Evolutionary conservation across 805 yeast genomes (phyloP).

Genomic region (Cyberlindnera mississippiensis): DNA sequence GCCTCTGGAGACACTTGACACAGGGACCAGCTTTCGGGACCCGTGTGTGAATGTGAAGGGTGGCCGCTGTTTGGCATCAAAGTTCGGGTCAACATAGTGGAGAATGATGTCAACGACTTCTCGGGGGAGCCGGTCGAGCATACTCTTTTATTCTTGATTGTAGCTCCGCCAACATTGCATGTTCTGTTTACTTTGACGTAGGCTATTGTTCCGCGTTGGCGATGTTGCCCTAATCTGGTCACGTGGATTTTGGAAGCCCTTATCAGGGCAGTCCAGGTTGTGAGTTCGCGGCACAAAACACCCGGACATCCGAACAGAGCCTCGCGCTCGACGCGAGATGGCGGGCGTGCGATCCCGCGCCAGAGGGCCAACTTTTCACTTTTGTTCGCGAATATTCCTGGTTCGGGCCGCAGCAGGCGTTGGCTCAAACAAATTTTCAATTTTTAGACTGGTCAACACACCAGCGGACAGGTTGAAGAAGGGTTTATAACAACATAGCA

Average conservation of each 20-base stretch:
- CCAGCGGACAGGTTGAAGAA: constrained; percentile 19
- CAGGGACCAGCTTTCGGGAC: constrained; percentile 1
- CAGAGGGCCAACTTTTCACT: constrained; percentile 4
- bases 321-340: not conserved
- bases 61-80: constrained; percentile 8
- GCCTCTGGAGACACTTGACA: constrained; percentile 13
- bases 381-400: constrained; percentile 7
- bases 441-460: constrained; percentile 18
- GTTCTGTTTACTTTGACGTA: not conserved
- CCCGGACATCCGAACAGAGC: constrained; percentile 5
- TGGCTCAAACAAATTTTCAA: constrained; percentile 17
- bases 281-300: not conserved
- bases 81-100: not conserved
- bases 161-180: not conserved
- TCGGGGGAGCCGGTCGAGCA: constrained; percentile 14
- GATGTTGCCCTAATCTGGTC: constrained; percentile 3
- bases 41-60: constrained; percentile 12
- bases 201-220: not conserved
- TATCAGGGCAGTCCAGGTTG: constrained; percentile 4
- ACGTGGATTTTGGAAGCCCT: constrained; percentile 6
- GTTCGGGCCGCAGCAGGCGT: constrained; percentile 10
- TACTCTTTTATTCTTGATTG: not conserved
- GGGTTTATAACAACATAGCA: constrained; percentile 9
- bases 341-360: not conserved
- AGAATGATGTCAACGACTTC: constrained; percentile 12